phyloP scores from a whole-genome alignment of 257 asterid species.

The Plantago ovata region DNA sequence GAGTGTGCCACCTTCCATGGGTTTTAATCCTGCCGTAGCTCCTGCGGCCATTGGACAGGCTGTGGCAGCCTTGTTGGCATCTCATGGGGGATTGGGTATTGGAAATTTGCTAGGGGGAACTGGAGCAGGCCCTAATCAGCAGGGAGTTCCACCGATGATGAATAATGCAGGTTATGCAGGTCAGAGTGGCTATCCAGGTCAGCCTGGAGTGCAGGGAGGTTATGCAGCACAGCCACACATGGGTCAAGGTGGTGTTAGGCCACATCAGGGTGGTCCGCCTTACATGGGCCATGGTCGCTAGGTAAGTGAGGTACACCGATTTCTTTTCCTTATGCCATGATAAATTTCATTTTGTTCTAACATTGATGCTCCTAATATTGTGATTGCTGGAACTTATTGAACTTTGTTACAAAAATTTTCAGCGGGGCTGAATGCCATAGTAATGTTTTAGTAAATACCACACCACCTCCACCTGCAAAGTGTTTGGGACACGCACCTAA shows the following conservation, averaged over 20 bases:
- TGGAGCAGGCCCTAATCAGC: slow-evolving; percentile 60
- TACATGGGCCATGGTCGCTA: slow-evolving; percentile 89
- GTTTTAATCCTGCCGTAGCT: slow-evolving; percentile 70
- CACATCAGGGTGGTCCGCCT: slow-evolving; percentile 89
- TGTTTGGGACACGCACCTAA: too few relatives aligned
- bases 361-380: too few relatives aligned
- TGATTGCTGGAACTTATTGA: too few relatives aligned
- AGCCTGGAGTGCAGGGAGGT: slow-evolving; percentile 73
- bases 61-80: slow-evolving; percentile 74
- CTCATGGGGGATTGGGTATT: slow-evolving; percentile 83
- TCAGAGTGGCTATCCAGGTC: slow-evolving; percentile 63
- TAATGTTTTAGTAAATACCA: too few relatives aligned
- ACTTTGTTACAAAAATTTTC: too few relatives aligned
- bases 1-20: slow-evolving; percentile 46
- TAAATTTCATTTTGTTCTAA: too few relatives aligned
- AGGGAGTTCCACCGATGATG: slow-evolving; percentile 64
- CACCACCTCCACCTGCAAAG: too few relatives aligned
- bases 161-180: slow-evolving; percentile 60
- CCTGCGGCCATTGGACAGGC: slow-evolving; percentile 93
- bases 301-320: slow-evolving; percentile 39
- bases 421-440: too few relatives aligned
- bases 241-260: slow-evolving; percentile 79
- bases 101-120: slow-evolving; percentile 89
- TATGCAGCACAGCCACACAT: slow-evolving; percentile 69
- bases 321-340: too few relatives aligned